A percentile compares a stretch with the other conserved stretches of the same genome.
phyloP scores from a whole-genome alignment of 2,329 filamentous ascomycete genomes.

The Paracamarosporium sp. region DNA sequence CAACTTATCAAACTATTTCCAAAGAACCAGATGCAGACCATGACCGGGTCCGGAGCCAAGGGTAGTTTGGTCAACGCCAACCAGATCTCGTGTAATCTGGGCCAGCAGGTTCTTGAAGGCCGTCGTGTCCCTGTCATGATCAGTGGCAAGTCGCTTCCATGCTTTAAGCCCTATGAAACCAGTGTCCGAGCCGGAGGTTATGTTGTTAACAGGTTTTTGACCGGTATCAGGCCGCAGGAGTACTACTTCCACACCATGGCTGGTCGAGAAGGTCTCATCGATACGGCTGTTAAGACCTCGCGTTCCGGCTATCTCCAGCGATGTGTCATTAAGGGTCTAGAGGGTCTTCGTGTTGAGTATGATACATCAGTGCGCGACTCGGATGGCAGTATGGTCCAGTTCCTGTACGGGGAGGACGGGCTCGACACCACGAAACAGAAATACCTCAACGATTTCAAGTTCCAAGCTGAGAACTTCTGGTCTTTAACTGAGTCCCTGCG shows the following conservation, averaged over 20 bases:
- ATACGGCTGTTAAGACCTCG: slow-evolving; percentile 98
- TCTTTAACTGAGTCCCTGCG: slow-evolving; percentile 81
- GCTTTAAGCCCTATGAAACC: slow-evolving; percentile 91
- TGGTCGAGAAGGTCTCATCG: slow-evolving; percentile 95
- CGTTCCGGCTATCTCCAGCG: slow-evolving; percentile 95
- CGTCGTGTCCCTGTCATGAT: slow-evolving; percentile 96
- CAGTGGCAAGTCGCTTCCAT: slow-evolving; percentile 93
- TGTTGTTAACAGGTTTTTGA: slow-evolving; percentile 95
- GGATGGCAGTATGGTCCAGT: slow-evolving; percentile 92
- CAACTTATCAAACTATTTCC: slow-evolving; percentile 92
- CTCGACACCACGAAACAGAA: slow-evolving; percentile 94
- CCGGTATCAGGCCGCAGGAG: slow-evolving; percentile 94
- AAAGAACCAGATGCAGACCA: slow-evolving; percentile 97
- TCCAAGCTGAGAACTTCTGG: slow-evolving; percentile 83
- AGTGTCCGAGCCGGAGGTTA: slow-evolving; percentile 90
- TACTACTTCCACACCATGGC: slow-evolving; percentile 99
- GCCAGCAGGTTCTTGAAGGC: slow-evolving; percentile 95
- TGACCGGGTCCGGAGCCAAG: slow-evolving; percentile 97
- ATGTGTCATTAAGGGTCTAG: slow-evolving; percentile 98
- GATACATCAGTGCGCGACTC: slow-evolving; percentile 93
- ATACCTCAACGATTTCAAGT: slow-evolving; percentile 88
- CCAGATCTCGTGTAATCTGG: slow-evolving; percentile 95
- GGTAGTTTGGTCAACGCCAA: slow-evolving; percentile 93
- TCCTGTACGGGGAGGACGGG: slow-evolving; percentile 95
- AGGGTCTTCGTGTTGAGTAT: slow-evolving; percentile 89